These are phyloP conservation scores for Rhodamnia argentea DNA, from an alignment of 345 rosid species.

Conservation along the genomic window DNA sequence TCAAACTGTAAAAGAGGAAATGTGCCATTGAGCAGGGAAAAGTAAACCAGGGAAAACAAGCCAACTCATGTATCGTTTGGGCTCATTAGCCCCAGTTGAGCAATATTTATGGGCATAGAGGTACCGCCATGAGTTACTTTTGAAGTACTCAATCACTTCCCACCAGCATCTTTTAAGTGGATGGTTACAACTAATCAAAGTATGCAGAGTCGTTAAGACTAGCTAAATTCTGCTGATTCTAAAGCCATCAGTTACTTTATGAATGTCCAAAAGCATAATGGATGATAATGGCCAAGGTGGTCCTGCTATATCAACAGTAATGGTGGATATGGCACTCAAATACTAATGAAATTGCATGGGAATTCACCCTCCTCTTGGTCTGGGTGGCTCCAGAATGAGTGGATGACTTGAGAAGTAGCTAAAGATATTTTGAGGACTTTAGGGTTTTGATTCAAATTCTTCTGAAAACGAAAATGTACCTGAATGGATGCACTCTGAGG, in stretches of 20 bases:
- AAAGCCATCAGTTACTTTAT: background rate
- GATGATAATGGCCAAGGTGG: background rate
- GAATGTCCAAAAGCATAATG: background rate
- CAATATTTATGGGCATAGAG: background rate
- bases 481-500: slow-evolving; percentile 80
- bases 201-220: background rate
- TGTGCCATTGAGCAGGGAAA: background rate
- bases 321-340: background rate
- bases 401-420: background rate
- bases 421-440: background rate
- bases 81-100: background rate
- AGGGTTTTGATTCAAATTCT: background rate
- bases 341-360: background rate
- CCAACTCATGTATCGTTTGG: background rate
- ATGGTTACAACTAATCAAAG: background rate
- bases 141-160: background rate
- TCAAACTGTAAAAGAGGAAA: background rate
- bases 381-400: background rate
- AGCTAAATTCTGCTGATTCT: background rate
- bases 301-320: background rate
- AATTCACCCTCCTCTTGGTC: background rate
- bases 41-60: background rate
- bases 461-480: slow-evolving; percentile 21
- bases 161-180: background rate
- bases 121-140: background rate